phyloP scores from a whole-genome alignment of 345 rosid genomes.

The Passiflora organensis region DNA sequence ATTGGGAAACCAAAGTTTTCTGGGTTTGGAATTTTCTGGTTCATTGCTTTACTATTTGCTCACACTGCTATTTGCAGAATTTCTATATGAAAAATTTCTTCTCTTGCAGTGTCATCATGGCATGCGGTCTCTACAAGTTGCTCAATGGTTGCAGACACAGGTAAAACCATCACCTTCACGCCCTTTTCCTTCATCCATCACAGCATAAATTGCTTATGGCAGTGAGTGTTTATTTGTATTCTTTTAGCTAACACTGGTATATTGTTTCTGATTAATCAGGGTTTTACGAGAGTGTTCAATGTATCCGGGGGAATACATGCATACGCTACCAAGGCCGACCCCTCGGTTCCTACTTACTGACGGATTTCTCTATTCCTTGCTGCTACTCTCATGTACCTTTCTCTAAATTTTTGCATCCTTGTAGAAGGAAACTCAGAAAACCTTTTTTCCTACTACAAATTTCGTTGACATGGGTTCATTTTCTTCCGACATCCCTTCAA shows the following conservation, averaged over 20 bases:
- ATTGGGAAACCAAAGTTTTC: too few species aligned
- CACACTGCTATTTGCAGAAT: too few species aligned
- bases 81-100: not conserved
- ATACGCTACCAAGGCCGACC: slow-evolving; percentile 64
- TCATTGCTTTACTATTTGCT: too few species aligned
- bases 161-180: slow-evolving; percentile 24
- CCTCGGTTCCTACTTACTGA: slow-evolving; percentile 77
- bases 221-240: too few species aligned
- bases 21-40: too few species aligned
- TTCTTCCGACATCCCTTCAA: too few species aligned
- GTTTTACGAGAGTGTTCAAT: slow-evolving; percentile 69
- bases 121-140: slow-evolving; percentile 73
- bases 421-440: too few species aligned
- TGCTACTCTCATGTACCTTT: too few species aligned
- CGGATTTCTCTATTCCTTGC: not conserved
- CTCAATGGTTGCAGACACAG: slow-evolving; percentile 84
- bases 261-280: slow-evolving; percentile 38
- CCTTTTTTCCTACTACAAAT: too few species aligned
- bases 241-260: not conserved
- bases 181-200: not conserved
- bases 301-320: slow-evolving; percentile 81
- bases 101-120: slow-evolving; percentile 81
- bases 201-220: slow-evolving; percentile 4
- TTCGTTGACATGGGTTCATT: too few species aligned
- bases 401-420: too few species aligned